Conservation (phyloP, 2,329 filamentous ascomycete genomes). For the Eutypa lata region DNA sequence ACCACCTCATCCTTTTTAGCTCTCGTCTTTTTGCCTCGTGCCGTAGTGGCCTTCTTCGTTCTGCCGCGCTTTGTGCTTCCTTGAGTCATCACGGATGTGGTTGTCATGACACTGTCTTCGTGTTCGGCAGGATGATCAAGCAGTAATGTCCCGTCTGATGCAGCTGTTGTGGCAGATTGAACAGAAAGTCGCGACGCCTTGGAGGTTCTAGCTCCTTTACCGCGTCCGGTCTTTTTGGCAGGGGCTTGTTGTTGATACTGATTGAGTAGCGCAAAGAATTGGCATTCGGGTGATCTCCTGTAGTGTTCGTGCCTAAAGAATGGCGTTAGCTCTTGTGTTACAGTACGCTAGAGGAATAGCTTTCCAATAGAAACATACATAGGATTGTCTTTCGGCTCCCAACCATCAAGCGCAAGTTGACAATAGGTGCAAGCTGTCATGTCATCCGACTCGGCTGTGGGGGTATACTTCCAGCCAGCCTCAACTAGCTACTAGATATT, state of each 20-base stretch:
- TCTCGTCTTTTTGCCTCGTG: slow-evolving; percentile 44
- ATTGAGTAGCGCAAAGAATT: slow-evolving; percentile 72
- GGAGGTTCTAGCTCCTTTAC: slow-evolving; percentile 57
- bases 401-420: slow-evolving; percentile 83
- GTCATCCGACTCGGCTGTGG: slow-evolving; percentile 78
- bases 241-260: slow-evolving; percentile 46
- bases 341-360: neutral
- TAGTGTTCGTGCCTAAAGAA: slow-evolving; percentile 74
- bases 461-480: slow-evolving; percentile 92
- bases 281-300: slow-evolving; percentile 72
- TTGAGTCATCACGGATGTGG: slow-evolving; percentile 55
- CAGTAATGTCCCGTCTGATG: slow-evolving; percentile 48
- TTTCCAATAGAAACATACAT: slow-evolving; percentile 50
- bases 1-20: slow-evolving; percentile 53
- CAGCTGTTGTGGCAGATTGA: slow-evolving; percentile 51
- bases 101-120: slow-evolving; percentile 61
- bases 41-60: slow-evolving; percentile 52
- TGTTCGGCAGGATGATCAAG: slow-evolving; percentile 46
- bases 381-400: slow-evolving; percentile 91
- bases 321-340: slow-evolving; percentile 7
- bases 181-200: slow-evolving; percentile 66
- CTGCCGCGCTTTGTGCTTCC: slow-evolving; percentile 48
- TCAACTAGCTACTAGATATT: slow-evolving; percentile 67
- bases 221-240: slow-evolving; percentile 51
- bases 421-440: slow-evolving; percentile 92